phyloP scores from a whole-genome alignment of 208 protist genomes.

The Crithidia mellificae region DNA sequence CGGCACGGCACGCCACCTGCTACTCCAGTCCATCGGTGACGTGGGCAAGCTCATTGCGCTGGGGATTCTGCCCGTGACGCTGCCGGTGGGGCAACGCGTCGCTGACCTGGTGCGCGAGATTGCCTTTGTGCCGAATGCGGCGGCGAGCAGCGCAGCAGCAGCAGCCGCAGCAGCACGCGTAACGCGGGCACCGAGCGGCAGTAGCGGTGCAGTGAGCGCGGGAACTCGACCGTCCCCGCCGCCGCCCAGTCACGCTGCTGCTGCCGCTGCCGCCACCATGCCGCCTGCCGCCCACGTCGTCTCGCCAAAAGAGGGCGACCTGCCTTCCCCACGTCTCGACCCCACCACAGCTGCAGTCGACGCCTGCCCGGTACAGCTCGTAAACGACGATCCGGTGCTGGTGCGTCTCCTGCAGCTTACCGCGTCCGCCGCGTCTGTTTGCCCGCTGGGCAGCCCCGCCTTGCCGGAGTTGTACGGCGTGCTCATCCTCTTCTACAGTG shows the following conservation, averaged over 20 bases:
- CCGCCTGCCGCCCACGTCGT: neutral
- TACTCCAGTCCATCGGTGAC: constrained; percentile 70
- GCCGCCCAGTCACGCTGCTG: too few relatives aligned
- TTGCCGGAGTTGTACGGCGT: constrained; percentile 56
- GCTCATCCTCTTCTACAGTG: constrained; percentile 57
- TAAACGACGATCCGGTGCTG: constrained; percentile 63
- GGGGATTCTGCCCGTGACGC: constrained; percentile 53
- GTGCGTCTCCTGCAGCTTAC: constrained; percentile 61
- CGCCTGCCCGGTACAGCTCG: constrained; percentile 5
- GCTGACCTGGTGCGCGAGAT: constrained; percentile 56
- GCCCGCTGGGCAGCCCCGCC: constrained; percentile 38
- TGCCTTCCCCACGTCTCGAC: neutral
- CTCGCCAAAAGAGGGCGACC: neutral
- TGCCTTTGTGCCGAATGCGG: constrained; percentile 18
- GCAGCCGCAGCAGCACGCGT: too few relatives aligned
- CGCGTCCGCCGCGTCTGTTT: constrained; percentile 56
- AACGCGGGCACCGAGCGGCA: too few relatives aligned
- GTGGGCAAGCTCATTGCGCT: constrained; percentile 72
- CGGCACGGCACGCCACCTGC: constrained; percentile 32
- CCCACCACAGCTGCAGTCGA: neutral
- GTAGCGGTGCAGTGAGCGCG: too few relatives aligned
- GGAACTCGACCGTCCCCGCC: too few relatives aligned
- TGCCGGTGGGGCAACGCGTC: constrained; percentile 40
- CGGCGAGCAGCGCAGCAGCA: too few relatives aligned
- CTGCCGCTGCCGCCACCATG: neutral